phyloP scores from a whole-genome alignment of 2,329 filamentous ascomycete species.

The Aspergillus aculeatus region DNA sequence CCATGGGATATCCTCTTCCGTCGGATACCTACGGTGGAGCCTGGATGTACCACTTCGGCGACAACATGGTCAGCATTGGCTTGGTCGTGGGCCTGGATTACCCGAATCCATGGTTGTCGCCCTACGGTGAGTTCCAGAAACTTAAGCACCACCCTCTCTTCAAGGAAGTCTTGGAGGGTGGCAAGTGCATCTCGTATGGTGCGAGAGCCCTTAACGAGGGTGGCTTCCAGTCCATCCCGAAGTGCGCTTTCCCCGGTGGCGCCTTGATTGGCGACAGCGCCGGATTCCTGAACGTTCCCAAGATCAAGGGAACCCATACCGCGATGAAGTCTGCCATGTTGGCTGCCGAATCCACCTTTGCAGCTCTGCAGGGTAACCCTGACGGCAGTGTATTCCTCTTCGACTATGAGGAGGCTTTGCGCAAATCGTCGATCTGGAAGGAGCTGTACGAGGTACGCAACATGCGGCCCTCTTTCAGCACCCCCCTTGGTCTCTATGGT shows the following conservation, averaged over 20 bases:
- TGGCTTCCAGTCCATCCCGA: slow-evolving; percentile 96
- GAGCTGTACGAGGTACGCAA: slow-evolving; percentile 95
- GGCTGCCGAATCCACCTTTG: slow-evolving; percentile 85
- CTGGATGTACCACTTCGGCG: slow-evolving; percentile 99
- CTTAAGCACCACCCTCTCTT: slow-evolving; percentile 97
- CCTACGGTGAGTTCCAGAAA: slow-evolving; percentile 96
- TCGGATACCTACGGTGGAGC: slow-evolving; percentile 90
- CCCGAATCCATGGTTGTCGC: slow-evolving; percentile 91
- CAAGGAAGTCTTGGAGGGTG: slow-evolving; percentile 80
- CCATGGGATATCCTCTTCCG: slow-evolving; percentile 87
- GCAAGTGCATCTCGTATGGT: slow-evolving; percentile 96
- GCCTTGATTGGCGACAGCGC: slow-evolving; percentile 95
- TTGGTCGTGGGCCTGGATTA: slow-evolving; percentile 94
- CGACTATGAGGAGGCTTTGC: slow-evolving; percentile 87
- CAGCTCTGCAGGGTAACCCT: slow-evolving; percentile 61
- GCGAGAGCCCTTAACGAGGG: slow-evolving; percentile 90
- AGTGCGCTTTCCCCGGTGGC: slow-evolving; percentile 92
- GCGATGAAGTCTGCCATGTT: slow-evolving; percentile 98
- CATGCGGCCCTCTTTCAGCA: slow-evolving; percentile 94
- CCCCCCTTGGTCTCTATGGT: slow-evolving; percentile 80
- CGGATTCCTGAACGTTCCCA: slow-evolving; percentile 94
- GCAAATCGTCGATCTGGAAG: slow-evolving; percentile 85
- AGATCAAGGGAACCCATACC: slow-evolving; percentile 97
- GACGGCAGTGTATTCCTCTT: slow-evolving; percentile 82
- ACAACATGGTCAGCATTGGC: slow-evolving; percentile 90